These are phyloP conservation scores for Collybiopsis confluens DNA, from an alignment of 768 basidiomycete genomes.

Conservation along the genomic window DNA sequence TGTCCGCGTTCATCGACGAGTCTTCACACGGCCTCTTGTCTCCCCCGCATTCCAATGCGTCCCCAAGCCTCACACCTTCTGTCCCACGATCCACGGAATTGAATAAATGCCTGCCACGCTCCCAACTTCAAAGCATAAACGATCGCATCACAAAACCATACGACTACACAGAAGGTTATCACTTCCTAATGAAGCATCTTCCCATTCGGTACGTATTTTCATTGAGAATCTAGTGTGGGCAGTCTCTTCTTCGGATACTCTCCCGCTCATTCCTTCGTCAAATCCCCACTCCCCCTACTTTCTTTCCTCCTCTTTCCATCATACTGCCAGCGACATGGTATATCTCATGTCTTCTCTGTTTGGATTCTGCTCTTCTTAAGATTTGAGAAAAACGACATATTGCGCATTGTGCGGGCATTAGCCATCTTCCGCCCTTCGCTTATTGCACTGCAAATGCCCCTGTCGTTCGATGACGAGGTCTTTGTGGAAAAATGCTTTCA, in stretches of 20 bases:
- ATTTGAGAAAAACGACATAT: constrained; percentile 94
- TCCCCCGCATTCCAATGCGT: constrained; percentile 34
- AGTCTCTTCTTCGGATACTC: constrained; percentile 38
- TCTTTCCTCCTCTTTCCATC: constrained; percentile 13
- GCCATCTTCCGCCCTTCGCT: constrained; percentile 96
- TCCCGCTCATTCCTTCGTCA: constrained; percentile 32
- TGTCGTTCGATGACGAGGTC: constrained; percentile 93
- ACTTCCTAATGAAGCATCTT: constrained; percentile 93
- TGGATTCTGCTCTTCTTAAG: constrained; percentile 35
- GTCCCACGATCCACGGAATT: constrained; percentile 31
- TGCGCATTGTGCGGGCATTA: constrained; percentile 90
- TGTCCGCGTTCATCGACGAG: constrained; percentile 24
- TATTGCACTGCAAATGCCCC: constrained; percentile 96
- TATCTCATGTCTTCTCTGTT: constrained; percentile 11
- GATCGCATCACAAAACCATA: constrained; percentile 73
- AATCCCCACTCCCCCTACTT: constrained; percentile 11
- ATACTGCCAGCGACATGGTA: constrained; percentile 12
- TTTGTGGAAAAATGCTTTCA: constrained; percentile 97
- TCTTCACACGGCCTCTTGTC: constrained; percentile 29
- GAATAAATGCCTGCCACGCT: constrained; percentile 20
- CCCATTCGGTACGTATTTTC: constrained; percentile 65
- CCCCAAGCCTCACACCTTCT: constrained; percentile 37
- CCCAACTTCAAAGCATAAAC: constrained; percentile 54
- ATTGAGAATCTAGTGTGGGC: constrained; percentile 27
- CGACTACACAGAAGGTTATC: constrained; percentile 96